Percentiles rank a stretch among this genome's conserved stretches.
phyloP scores from a whole-genome alignment of 2,329 filamentous ascomycete genomes.

The Fusarium agapanthi region DNA sequence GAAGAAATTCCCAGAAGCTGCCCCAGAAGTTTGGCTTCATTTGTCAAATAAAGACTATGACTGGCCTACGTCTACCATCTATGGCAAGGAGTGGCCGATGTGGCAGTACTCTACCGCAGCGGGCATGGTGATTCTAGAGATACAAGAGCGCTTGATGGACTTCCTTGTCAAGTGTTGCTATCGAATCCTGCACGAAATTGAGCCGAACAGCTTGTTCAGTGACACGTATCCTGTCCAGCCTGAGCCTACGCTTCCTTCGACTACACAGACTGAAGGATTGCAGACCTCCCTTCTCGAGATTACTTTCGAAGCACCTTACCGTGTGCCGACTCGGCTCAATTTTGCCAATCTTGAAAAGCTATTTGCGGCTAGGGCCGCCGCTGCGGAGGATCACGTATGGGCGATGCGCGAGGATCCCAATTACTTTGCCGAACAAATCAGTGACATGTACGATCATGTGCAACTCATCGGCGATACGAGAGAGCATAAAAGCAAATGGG shows the following conservation, averaged over 20 bases:
- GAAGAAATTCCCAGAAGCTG: neutral
- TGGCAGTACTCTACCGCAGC: fast-evolving
- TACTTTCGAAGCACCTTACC: fast-evolving
- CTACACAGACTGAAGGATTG: fast-evolving
- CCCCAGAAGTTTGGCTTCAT: neutral
- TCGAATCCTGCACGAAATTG: neutral
- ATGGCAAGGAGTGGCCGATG: neutral
- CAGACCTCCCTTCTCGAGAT: neutral
- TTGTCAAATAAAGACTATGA: neutral
- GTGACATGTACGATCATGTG: neutral
- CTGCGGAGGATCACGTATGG: neutral
- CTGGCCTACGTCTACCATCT: neutral
- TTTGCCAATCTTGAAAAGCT: neutral
- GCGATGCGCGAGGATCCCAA: neutral
- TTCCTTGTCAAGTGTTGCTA: neutral
- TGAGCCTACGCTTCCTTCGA: fast-evolving
- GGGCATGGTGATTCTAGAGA: neutral
- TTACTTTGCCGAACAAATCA: neutral
- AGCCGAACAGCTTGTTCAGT: fast-evolving
- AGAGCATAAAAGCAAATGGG: neutral
- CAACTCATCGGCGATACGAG: neutral
- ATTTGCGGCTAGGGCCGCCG: neutral
- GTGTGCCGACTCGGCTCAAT: fast-evolving
- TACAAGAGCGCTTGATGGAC: neutral
- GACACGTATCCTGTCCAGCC: fast-evolving